These are phyloP conservation scores for Fraxinus excelsior DNA, from an alignment of 257 asterid genomes.

Conservation along the genomic window DNA sequence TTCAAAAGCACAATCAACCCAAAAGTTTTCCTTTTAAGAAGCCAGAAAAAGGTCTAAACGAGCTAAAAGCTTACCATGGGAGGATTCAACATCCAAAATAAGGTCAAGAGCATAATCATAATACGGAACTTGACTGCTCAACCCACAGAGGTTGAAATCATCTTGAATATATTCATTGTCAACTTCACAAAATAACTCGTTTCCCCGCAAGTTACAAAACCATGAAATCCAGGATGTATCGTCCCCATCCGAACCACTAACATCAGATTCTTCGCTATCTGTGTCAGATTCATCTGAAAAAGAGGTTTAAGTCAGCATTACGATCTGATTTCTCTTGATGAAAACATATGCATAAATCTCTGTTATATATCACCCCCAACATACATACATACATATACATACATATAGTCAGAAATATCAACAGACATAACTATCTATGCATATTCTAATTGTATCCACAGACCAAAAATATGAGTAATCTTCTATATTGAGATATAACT, in stretches of 20 bases:
- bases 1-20: conserved; percentile 12
- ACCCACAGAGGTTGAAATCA: conserved; percentile 66
- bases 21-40: background rate
- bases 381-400: conserved; percentile 1
- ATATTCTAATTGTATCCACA: background rate
- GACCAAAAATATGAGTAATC: background rate
- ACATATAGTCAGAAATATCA: background rate
- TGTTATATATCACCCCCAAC: background rate
- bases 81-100: conserved; percentile 66
- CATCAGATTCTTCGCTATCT: conserved; percentile 65
- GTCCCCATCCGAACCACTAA: conserved; percentile 67
- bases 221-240: conserved; percentile 72
- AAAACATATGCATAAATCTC: no score
- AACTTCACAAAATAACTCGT: conserved; percentile 66
- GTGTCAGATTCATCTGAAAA: conserved; percentile 67
- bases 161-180: conserved; percentile 69
- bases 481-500: background rate
- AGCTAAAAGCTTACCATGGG: conserved; percentile 45
- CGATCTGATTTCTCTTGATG: no score
- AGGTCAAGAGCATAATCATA: conserved; percentile 64
- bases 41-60: background rate
- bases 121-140: conserved; percentile 67
- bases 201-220: conserved; percentile 73
- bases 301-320: background rate
- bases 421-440: background rate